Conservation (phyloP, 1,284 basidiomycete genomes). For the Papiliotrema flavescens region DNA sequence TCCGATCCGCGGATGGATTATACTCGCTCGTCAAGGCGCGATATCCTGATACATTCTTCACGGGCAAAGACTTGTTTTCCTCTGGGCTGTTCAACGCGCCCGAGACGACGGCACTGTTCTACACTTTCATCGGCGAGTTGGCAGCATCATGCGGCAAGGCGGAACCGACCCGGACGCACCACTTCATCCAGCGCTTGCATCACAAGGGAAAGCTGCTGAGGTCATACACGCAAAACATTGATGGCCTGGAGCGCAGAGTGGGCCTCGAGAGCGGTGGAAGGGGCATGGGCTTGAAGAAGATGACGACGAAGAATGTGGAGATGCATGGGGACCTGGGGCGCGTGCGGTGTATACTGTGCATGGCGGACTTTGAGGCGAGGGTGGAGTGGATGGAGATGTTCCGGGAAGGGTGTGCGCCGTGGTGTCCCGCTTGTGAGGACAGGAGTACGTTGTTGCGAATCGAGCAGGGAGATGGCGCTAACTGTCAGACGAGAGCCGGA, state of each 20-base stretch:
- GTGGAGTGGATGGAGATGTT: constrained; percentile 63
- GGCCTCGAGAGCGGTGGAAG: constrained; percentile 68
- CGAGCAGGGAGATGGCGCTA: neutral
- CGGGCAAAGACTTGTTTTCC: constrained; percentile 86
- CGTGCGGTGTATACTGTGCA: constrained; percentile 78
- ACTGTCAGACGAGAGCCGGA: constrained; percentile 64
- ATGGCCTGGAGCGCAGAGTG: constrained; percentile 78
- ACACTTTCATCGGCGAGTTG: constrained; percentile 88
- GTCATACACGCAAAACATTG: constrained; percentile 94
- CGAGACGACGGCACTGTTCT: constrained; percentile 79
- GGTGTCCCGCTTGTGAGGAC: constrained; percentile 73
- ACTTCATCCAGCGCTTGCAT: constrained; percentile 80
- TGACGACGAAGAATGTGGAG: constrained; percentile 76
- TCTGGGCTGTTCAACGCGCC: constrained; percentile 78
- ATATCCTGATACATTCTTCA: constrained; percentile 75
- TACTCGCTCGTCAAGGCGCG: constrained; percentile 81
- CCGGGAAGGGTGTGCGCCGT: constrained; percentile 64
- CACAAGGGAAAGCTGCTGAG: constrained; percentile 77
- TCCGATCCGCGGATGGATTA: constrained; percentile 80
- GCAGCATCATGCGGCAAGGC: constrained; percentile 76
- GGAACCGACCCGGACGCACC: constrained; percentile 78
- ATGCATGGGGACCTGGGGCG: constrained; percentile 88
- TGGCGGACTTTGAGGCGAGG: constrained; percentile 66
- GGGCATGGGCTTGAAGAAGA: constrained; percentile 54
- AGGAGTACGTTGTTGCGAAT: constrained; percentile 43